Conservation (phyloP, 257 asterid genomes). For the Nicotiana tabacum region DNA sequence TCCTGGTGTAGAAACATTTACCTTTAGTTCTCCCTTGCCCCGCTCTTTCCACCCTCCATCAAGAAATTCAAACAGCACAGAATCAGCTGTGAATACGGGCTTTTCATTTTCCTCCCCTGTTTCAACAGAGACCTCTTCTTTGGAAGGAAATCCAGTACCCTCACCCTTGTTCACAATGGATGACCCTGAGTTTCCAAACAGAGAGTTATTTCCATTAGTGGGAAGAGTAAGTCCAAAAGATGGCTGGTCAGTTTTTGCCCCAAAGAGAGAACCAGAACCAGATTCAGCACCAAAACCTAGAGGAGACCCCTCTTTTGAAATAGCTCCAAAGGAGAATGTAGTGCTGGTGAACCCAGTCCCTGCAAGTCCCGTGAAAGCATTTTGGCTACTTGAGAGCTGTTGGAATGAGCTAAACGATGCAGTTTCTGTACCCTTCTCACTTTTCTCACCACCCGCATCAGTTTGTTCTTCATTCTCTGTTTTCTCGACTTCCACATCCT, state of each 20-base stretch:
- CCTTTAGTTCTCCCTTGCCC: constrained; percentile 90
- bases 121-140: constrained; percentile 59
- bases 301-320: constrained; percentile 39
- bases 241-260: constrained; percentile 2
- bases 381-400: constrained; percentile 72
- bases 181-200: constrained; percentile 39
- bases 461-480: constrained; percentile 33
- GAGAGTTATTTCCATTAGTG: constrained; percentile 36
- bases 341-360: constrained; percentile 85
- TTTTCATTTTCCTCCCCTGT: constrained; percentile 82
- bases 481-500: constrained; percentile 27
- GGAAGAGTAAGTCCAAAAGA: constrained; percentile 5
- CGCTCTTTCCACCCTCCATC: constrained; percentile 90
- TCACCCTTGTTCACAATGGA: constrained; percentile 31
- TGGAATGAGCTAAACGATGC: constrained; percentile 70
- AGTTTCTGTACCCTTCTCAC: constrained; percentile 43
- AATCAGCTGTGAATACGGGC: constrained; percentile 63
- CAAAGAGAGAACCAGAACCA: background rate
- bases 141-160: constrained; percentile 40
- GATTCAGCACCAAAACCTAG: constrained; percentile 15
- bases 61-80: constrained; percentile 58
- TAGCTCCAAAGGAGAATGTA: constrained; percentile 72
- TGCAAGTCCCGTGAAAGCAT: constrained; percentile 84
- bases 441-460: constrained; percentile 27
- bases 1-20: constrained; percentile 54